Conservation (phyloP, 2,329 filamentous ascomycete genomes). For the Alternaria sp. region DNA sequence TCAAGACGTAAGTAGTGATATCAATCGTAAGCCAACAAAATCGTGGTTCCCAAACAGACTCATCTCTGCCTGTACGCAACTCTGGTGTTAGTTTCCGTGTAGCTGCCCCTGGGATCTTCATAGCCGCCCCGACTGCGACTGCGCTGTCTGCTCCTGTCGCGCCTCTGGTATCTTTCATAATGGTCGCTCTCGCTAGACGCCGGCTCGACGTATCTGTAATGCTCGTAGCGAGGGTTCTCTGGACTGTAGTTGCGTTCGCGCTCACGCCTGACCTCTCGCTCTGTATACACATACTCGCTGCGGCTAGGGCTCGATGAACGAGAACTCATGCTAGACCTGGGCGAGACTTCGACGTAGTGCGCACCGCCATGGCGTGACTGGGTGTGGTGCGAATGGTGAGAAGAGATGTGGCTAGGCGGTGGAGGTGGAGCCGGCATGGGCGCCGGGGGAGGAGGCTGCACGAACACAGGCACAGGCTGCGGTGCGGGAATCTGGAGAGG, state of each 20-base stretch:
- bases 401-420: slow-evolving; percentile 25
- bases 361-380: slow-evolving; percentile 23
- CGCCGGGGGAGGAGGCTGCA: slow-evolving; percentile 43
- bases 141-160: slow-evolving; percentile 33
- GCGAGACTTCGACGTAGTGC: slow-evolving; percentile 56
- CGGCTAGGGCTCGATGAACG: slow-evolving; percentile 38
- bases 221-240: slow-evolving; percentile 50
- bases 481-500: slow-evolving; percentile 48
- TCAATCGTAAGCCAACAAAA: background rate
- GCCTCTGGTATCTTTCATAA: slow-evolving; percentile 32
- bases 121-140: slow-evolving; percentile 41
- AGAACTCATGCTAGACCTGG: slow-evolving; percentile 42
- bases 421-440: slow-evolving; percentile 38
- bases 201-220: slow-evolving; percentile 55
- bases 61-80: slow-evolving; percentile 29
- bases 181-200: slow-evolving; percentile 39
- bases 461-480: slow-evolving; percentile 50
- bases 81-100: slow-evolving; percentile 41
- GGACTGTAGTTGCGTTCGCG: slow-evolving; percentile 48
- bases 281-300: slow-evolving; percentile 52
- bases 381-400: slow-evolving; percentile 14
- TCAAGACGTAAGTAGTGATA: background rate
- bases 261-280: slow-evolving; percentile 53
- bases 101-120: slow-evolving; percentile 34
- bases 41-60: background rate